Percentiles rank a stretch among this genome's conserved stretches.
phyloP scores from a whole-genome alignment of 1,284 basidiomycete species.

The Athelia sp. region DNA sequence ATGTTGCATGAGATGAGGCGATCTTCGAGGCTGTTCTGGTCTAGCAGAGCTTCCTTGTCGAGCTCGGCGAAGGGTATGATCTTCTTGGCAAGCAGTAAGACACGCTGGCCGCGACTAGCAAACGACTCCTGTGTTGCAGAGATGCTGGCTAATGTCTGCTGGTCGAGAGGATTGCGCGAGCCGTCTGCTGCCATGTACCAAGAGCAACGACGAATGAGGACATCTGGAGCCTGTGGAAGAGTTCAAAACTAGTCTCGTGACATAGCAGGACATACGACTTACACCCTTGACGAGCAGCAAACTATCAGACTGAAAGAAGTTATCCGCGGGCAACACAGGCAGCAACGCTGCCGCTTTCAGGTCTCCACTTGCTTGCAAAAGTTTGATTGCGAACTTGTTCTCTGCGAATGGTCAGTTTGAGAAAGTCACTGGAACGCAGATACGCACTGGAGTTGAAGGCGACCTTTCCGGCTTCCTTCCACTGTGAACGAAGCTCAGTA shows the following conservation, averaged over 20 bases:
- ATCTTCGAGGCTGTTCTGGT: slow-evolving; percentile 34
- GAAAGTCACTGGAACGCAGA: no score
- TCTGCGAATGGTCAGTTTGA: slow-evolving; percentile 13
- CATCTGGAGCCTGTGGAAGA: slow-evolving; percentile 38
- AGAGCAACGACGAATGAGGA: slow-evolving; percentile 46
- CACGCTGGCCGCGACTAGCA: slow-evolving; percentile 54
- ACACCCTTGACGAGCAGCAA: slow-evolving; percentile 47
- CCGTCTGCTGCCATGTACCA: slow-evolving; percentile 30
- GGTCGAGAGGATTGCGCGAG: slow-evolving; percentile 25
- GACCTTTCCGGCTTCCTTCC: slow-evolving; percentile 30
- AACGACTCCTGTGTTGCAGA: slow-evolving; percentile 41
- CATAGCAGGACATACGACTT: slow-evolving; percentile 3
- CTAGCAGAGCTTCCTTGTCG: slow-evolving; percentile 22
- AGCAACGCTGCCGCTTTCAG: slow-evolving; percentile 13
- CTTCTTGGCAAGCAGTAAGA: slow-evolving; percentile 41
- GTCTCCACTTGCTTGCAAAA: slow-evolving; percentile 16
- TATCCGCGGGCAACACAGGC: slow-evolving; percentile 25
- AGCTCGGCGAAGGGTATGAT: slow-evolving; percentile 24
- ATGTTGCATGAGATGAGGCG: slow-evolving; percentile 27
- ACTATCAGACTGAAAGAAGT: slow-evolving; percentile 25
- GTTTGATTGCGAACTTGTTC: slow-evolving; percentile 55
- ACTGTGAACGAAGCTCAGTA: slow-evolving; percentile 19
- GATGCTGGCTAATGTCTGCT: slow-evolving; percentile 26
- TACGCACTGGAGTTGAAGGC: slow-evolving; percentile 47
- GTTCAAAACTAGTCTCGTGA: not conserved